These are phyloP conservation scores for Erodium maritimum DNA, from an alignment of 345 rosid species.

Conservation along the genomic window DNA sequence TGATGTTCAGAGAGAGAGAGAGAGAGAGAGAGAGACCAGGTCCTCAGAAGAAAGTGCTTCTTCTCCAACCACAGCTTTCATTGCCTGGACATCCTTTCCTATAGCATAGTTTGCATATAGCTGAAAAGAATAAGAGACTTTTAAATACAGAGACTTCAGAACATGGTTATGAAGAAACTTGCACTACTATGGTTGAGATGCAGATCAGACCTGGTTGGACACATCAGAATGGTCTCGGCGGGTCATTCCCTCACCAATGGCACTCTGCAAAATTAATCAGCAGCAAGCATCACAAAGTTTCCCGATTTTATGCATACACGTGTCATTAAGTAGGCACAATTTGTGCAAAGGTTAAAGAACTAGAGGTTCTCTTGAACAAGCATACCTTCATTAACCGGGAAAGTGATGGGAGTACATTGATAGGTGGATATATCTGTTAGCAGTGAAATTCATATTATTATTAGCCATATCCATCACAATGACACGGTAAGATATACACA, in stretches of 20 bases:
- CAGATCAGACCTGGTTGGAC: constrained; percentile 64
- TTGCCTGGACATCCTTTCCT: constrained; percentile 96
- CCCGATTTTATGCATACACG: neutral
- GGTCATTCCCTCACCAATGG: constrained; percentile 97
- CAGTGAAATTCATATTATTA: neutral
- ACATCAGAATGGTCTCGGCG: constrained; percentile 84
- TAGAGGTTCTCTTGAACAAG: neutral
- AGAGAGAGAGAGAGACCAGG: constrained; percentile 39
- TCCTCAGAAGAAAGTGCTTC: constrained; percentile 98
- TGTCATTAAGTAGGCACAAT: neutral
- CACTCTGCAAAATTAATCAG: constrained; percentile 40
- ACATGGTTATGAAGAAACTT: neutral
- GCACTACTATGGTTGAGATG: too few relatives aligned
- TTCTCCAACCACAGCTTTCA: constrained; percentile 99
- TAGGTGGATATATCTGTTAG: constrained; percentile 88
- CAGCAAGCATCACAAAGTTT: neutral
- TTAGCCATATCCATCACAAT: too few relatives aligned
- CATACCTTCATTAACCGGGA: constrained; percentile 95
- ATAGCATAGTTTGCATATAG: constrained; percentile 92
- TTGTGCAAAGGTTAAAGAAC: neutral
- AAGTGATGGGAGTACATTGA: constrained; percentile 88
- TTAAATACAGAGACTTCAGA: neutral
- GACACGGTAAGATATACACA: too few relatives aligned
- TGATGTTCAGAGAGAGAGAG: too few relatives aligned
- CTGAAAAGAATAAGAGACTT: constrained; percentile 24